Evolutionary conservation across 129 eudicot genomes (phyloP), one percentile per base, ranked within the genome.

Genomic region (Artemisia annua): DNA sequence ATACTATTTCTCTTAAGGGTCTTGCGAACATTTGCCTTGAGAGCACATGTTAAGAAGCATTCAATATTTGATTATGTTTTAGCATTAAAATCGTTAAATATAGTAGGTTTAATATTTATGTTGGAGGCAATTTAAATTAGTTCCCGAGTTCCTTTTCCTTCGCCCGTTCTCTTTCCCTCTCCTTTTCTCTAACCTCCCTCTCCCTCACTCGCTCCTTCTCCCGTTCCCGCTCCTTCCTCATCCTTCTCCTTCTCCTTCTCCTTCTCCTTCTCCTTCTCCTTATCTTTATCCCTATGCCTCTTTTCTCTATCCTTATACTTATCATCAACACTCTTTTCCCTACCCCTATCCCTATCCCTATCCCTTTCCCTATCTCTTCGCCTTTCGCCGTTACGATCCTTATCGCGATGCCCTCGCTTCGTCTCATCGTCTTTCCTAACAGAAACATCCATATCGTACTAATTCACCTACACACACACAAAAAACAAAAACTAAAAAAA

Each of bases 311-410:
- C 87, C 70, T 64, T 82, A 49, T 83, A 43, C 66, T 72, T 83
- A 50, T 84, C 92, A 74, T 87, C 92, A 66, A 79, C 77, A 74
- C 85, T 84, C 75, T 69, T 75, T 67, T 87, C 93, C 70, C 76
- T 76, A 26, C 75, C 84, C 55, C 73, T n/a, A n/a, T n/a, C n/a
- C n/a, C n/a, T 84, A 58, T 80, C 86, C 69, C 67, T 77, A 1
- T 78, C 83, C 73, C 70, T 78, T 8, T 81, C 82, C 78, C 81
- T 70, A 1, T 81, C 81, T 69, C 83, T 81, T 63, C 79, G 80
- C 49, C 78, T 74, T 14, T 86, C 87, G 9, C 88, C 81, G 46
- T 71, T 76, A 49, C 86, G 80, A 65, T 87, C 94, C 88, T 83
- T 83, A 15, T 86, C 90, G 2, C 85, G 79, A 73, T 75, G 82